Conservation (phyloP, 108 stramenopile species). For the Mayamaea pseudoterrestris region DNA sequence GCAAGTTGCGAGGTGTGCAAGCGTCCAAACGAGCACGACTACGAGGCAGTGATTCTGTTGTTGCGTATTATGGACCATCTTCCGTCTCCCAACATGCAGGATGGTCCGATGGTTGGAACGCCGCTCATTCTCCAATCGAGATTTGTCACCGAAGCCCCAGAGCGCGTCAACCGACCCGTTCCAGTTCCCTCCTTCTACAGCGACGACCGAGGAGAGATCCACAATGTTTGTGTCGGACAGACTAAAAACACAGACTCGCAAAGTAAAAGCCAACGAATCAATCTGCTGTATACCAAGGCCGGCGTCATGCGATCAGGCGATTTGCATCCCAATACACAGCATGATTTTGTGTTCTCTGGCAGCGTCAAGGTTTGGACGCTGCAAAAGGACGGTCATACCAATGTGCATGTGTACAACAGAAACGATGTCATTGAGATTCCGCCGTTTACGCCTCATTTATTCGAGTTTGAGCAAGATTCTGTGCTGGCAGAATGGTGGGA, state of each 20-base stretch:
- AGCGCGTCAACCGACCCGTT: background rate
- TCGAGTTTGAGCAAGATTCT: conserved; percentile 44
- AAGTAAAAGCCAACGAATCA: conserved; percentile 32
- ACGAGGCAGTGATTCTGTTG: too few relatives aligned
- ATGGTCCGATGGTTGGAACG: too few relatives aligned
- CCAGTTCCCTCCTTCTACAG: background rate
- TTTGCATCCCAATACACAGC: conserved; percentile 26
- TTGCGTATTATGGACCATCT: too few relatives aligned
- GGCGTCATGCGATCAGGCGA: conserved; percentile 39
- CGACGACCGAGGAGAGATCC: conserved; percentile 43
- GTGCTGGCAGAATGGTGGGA: conserved; percentile 49
- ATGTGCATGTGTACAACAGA: conserved; percentile 7
- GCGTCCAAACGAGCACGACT: too few relatives aligned
- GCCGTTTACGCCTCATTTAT: conserved; percentile 30
- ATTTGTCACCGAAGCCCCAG: background rate
- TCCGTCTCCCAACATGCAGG: too few relatives aligned
- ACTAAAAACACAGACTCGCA: too few relatives aligned
- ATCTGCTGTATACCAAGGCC: conserved; percentile 25
- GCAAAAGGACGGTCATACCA: conserved; percentile 11
- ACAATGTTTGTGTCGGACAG: conserved; percentile 21
- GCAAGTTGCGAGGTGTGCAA: too few relatives aligned
- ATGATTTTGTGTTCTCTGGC: conserved; percentile 32
- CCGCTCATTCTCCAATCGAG: background rate
- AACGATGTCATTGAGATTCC: conserved; percentile 22
- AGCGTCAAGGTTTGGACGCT: conserved; percentile 38